phyloP scores from a whole-genome alignment of 768 basidiomycete genomes.

The Tulasnella sp. region DNA sequence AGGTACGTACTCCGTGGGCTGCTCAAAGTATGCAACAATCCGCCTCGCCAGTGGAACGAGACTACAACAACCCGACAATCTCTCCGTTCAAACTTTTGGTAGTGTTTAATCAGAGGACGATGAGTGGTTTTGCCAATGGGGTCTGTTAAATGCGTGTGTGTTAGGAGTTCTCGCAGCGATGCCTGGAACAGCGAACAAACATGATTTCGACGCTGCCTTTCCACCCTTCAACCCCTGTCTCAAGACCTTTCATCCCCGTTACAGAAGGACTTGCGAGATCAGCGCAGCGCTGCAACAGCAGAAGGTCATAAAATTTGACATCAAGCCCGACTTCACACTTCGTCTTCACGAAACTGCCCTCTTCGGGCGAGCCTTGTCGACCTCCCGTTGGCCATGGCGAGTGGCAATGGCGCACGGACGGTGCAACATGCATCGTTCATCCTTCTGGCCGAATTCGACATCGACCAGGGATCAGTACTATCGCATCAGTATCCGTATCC shows the following conservation, averaged over 20 bases:
- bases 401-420: constrained; percentile 12
- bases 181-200: background rate
- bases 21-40: too few species aligned
- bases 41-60: too few species aligned
- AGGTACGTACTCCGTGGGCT: too few species aligned
- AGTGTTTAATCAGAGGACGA: too few species aligned
- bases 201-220: background rate
- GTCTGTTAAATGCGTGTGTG: too few species aligned
- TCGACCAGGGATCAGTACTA: constrained; percentile 85
- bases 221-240: background rate
- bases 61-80: too few species aligned
- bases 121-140: too few species aligned
- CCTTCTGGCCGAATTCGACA: constrained; percentile 97
- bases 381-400: background rate
- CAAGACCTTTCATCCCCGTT: background rate
- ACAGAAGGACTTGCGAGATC: background rate
- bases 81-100: too few species aligned
- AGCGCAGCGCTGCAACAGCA: background rate
- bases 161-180: background rate
- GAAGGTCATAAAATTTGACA: background rate
- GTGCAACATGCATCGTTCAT: constrained; percentile 60
- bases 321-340: background rate
- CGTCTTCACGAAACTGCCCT: background rate
- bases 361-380: background rate
- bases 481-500: constrained; percentile 95